phyloP scores from a whole-genome alignment of 768 basidiomycete species.

The Hygrocybe punicea region DNA sequence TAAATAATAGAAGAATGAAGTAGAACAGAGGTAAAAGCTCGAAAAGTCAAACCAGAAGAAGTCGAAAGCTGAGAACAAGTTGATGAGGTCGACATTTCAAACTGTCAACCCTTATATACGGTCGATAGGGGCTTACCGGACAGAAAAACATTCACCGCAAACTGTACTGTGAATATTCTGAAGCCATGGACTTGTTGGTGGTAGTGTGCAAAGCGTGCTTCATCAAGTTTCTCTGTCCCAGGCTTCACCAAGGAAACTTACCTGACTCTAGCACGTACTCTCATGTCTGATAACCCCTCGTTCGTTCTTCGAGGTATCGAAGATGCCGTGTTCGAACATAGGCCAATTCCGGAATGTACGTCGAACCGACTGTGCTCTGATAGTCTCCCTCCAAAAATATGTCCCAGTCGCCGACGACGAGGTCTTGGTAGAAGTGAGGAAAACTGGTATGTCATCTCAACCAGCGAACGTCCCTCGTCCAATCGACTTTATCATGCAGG shows the following conservation, averaged over 20 bases:
- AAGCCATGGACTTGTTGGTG: too few relatives aligned
- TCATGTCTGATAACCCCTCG: constrained; percentile 72
- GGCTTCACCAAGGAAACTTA: too few relatives aligned
- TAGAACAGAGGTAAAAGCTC: constrained; percentile 5
- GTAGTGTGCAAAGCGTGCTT: too few relatives aligned
- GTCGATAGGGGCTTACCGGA: background rate
- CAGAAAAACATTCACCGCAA: too few relatives aligned
- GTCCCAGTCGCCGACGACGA: constrained; percentile 62
- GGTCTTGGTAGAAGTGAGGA: constrained; percentile 86
- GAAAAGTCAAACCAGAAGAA: background rate
- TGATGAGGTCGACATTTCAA: background rate
- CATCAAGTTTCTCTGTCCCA: too few relatives aligned
- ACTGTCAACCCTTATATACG: background rate
- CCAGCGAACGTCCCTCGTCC: constrained; percentile 3
- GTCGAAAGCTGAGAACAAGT: background rate
- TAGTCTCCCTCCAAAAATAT: constrained; percentile 4
- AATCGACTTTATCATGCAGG: constrained; percentile 42
- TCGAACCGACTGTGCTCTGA: background rate
- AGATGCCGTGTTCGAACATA: constrained; percentile 65
- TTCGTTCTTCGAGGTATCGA: constrained; percentile 73
- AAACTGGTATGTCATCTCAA: constrained; percentile 60
- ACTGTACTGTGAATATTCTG: too few relatives aligned
- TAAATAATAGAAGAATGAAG: constrained; percentile 16
- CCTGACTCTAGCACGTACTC: too few relatives aligned
- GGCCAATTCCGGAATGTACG: constrained; percentile 71